Conservation (phyloP, 495 filamentous ascomycete species). For the Evernia prunastri region DNA sequence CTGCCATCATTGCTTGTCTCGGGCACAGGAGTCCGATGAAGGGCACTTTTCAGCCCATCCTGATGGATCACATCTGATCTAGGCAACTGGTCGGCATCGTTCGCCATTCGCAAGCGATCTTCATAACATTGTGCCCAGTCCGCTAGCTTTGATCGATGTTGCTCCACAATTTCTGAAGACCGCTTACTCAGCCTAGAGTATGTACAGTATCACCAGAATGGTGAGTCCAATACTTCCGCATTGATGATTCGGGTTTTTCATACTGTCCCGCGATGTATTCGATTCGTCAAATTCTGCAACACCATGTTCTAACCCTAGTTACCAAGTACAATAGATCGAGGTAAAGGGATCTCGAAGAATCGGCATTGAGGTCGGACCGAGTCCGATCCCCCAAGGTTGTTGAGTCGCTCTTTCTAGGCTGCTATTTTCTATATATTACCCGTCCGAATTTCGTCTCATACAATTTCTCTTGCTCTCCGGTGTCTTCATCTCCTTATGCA, state of each 20-base stretch:
- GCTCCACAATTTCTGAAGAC: no score
- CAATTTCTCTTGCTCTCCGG: no score
- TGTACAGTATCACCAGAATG: neutral
- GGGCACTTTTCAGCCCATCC: constrained; percentile 2
- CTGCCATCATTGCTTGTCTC: constrained; percentile 27
- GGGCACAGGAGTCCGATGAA: constrained; percentile 6
- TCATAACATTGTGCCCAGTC: constrained; percentile 16
- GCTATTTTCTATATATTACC: neutral
- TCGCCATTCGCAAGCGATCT: constrained; percentile 18
- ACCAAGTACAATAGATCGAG: neutral
- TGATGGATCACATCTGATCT: constrained; percentile 10
- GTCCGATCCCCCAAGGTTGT: neutral
- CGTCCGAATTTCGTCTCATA: no score
- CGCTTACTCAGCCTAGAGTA: neutral
- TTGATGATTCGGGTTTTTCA: no score
- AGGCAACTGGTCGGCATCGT: constrained; percentile 14
- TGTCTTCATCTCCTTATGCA: constrained; percentile 2
- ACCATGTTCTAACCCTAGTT: no score
- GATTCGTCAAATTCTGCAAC: neutral
- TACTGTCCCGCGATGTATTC: no score
- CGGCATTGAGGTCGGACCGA: neutral
- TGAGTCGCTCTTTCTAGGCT: neutral
- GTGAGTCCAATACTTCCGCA: no score
- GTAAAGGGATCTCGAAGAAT: neutral
- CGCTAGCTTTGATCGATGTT: constrained; percentile 14